phyloP scores from a whole-genome alignment of 2,329 filamentous ascomycete genomes.

The Elsinoe australis region DNA sequence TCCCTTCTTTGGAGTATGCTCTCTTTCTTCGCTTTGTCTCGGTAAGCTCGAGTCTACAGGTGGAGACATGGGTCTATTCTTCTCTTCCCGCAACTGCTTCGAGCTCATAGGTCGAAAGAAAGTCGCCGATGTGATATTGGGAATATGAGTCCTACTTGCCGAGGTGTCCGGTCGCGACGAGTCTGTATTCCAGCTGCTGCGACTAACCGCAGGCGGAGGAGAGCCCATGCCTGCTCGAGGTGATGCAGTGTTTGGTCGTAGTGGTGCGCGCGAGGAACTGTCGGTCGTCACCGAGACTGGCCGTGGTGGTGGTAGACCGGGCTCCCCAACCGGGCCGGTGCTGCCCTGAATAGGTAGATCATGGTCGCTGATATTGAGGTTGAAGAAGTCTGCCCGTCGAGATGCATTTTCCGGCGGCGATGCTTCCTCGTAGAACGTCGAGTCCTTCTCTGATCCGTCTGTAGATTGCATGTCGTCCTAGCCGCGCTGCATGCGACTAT shows the following conservation, averaged over 20 bases:
- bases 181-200: slow-evolving; percentile 20
- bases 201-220: slow-evolving; percentile 20
- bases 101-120: slow-evolving; percentile 98
- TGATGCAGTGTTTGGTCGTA: slow-evolving; percentile 11
- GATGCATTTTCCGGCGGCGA: not conserved
- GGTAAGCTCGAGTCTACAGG: slow-evolving; percentile 24
- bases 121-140: slow-evolving; percentile 76
- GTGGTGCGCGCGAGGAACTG: slow-evolving; percentile 17
- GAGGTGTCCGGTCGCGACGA: slow-evolving; percentile 53
- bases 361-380: slow-evolving; percentile 10
- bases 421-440: slow-evolving; percentile 13
- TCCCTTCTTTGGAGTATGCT: slow-evolving; percentile 28
- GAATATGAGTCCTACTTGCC: slow-evolving; percentile 77
- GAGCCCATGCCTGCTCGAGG: slow-evolving; percentile 19
- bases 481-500: slow-evolving; percentile 1
- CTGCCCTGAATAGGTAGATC: slow-evolving; percentile 20
- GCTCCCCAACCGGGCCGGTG: slow-evolving; percentile 42
- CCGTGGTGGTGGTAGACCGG: slow-evolving; percentile 42
- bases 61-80: slow-evolving; percentile 23
- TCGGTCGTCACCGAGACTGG: slow-evolving; percentile 37
- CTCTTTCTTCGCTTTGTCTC: slow-evolving; percentile 22
- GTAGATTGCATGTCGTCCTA: slow-evolving; percentile 5
- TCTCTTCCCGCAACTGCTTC: slow-evolving; percentile 55
- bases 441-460: slow-evolving; percentile 7
- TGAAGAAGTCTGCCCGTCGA: slow-evolving; percentile 9